Evolutionary conservation across 495 filamentous ascomycete genomes (phyloP), one percentile per base, ranked within the genome.

Genomic region (Neurospora sp.): DNA sequence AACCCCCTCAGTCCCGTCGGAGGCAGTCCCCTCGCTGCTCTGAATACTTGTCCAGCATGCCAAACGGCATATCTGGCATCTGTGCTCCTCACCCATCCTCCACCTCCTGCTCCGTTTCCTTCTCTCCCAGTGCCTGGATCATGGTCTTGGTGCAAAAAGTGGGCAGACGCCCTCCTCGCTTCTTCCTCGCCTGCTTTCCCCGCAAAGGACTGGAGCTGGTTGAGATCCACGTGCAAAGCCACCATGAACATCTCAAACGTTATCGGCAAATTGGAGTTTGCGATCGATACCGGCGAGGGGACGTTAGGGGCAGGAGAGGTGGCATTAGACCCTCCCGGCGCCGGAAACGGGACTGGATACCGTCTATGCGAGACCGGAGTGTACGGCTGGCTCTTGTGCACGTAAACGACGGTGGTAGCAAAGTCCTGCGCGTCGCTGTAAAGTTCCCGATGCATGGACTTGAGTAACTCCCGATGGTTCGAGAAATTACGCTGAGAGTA

Each of bases 1-100:
- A 89, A 89, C 14, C 84, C 86, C 7, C 84, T 82, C 8, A 89
- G 76, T 1, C 77, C 77, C 0, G 80, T 79, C 0, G 77, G 77
- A 1, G 82, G 77, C 61, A 89, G 80, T n/a, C 70, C 61, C 70
- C 81, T 81, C 6, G 87, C 86, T 1, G 83, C 82, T 17, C 85
- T 83, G 37, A 90, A 73, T 3, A 87, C 82, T 74, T 89, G 88
- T 2, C 88, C 89, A 1, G 88, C 87, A 73, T 90, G 87, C 85
- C 86, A 89, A 2, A 88, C 77, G 2, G 88, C 87, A 41, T 83
- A 81, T 4, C 87, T 78, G 0, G 85, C 82, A 14, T 87, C 84
- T 4, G 76, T 72, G 37, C 78, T 85, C 6, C 78, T 75, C n/a
- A 84, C 82, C 87, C 88, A 89, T 31, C 83, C 77, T 65, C 53